Evolutionary conservation across 2,329 filamentous ascomycete species (phyloP), one percentile per base, ranked within the genome.

Genomic region (Basipetospora chlamydospora): DNA sequence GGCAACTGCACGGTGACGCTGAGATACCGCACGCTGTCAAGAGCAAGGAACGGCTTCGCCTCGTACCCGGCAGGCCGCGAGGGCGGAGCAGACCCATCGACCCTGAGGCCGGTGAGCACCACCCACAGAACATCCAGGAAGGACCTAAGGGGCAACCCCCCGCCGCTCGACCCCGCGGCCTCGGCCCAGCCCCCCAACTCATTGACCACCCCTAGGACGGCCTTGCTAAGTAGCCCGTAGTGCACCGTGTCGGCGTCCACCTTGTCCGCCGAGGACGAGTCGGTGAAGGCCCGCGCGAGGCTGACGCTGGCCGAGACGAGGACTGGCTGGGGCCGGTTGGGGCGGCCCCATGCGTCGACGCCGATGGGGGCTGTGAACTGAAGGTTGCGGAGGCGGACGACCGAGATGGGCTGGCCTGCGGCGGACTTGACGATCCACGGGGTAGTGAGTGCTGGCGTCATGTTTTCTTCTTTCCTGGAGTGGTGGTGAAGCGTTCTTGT

Each of bases 171-270:
- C 23, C 18, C 18, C 25, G 11, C 25, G 28, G 42, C 16, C 12
- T 8, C 36, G 5, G 35, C 26, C 38, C 40, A 16, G 16, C 18
- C 7, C 18, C 41, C 40, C 30, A 50, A 46, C n/a, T 52, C 42
- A 31, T 56, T 52, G 18, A 77, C 49, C 10, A 58, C 59, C 17
- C 55, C 53, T 22, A 78, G 57, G 11, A 86, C 62, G 0, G 64
- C 62, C 56, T 85, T 84, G 58, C 73, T 77, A 11, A 86, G 62
- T 8, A 60, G 64, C 2, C 81, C 80, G 48, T 87, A 87, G 57
- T 87, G 78, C 17, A 85, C 72, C 2, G 81, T 86, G 49, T 80
- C 80, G n/a, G 56, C 54, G 31, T 73, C 67, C 23, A 87, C 66
- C 7, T 58, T 58, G 56, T 87, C 81, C 4, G 55, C 54, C 2